Percentiles rank a stretch among this genome's conserved stretches.
phyloP scores from a whole-genome alignment of 2,329 filamentous ascomycete species.

The Fusarium metavorans region DNA sequence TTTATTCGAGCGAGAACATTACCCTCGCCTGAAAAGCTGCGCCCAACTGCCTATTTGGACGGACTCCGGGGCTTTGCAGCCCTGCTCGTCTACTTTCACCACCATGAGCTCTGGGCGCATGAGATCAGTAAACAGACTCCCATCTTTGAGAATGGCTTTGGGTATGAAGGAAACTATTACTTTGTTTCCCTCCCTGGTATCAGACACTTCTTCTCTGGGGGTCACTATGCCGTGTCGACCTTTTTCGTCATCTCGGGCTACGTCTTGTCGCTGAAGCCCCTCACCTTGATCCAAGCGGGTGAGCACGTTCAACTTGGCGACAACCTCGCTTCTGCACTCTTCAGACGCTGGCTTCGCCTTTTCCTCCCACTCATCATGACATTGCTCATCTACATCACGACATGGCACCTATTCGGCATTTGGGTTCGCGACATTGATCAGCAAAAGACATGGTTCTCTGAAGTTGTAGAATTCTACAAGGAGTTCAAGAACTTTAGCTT shows the following conservation, averaged over 20 bases:
- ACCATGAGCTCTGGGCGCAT: conserved; percentile 71
- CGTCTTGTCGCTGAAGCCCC: conserved; percentile 63
- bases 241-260: conserved; percentile 72
- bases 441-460: conserved; percentile 57
- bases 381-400: conserved; percentile 62
- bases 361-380: conserved; percentile 66
- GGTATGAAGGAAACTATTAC: conserved; percentile 61
- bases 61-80: conserved; percentile 76
- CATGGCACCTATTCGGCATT: conserved; percentile 65
- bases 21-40: conserved; percentile 45
- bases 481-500: conserved; percentile 79
- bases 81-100: conserved; percentile 73
- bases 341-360: conserved; percentile 63
- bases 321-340: conserved; percentile 60
- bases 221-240: conserved; percentile 69
- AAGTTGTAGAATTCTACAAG: conserved; percentile 62
- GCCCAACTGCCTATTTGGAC: conserved; percentile 69
- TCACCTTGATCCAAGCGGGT: conserved; percentile 59
- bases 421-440: conserved; percentile 54
- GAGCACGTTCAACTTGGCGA: conserved; percentile 57
- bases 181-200: conserved; percentile 67
- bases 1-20: conserved; percentile 29
- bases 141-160: conserved; percentile 66
- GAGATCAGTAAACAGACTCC: conserved; percentile 49
- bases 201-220: conserved; percentile 70